These are phyloP conservation scores for Calonectria crousiana DNA, from an alignment of 2,329 filamentous ascomycete species.

Conservation along the genomic window DNA sequence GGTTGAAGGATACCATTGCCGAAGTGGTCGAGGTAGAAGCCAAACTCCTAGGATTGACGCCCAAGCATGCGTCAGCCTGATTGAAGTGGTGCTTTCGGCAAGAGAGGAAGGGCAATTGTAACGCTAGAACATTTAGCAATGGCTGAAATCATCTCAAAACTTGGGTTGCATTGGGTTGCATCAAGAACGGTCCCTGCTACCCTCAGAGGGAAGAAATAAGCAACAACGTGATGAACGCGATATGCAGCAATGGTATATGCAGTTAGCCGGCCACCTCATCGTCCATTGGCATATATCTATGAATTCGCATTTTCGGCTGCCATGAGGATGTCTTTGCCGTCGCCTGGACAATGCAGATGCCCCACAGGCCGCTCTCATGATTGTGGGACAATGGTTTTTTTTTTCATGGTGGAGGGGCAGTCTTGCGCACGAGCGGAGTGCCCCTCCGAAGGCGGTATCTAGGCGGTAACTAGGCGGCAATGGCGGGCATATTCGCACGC, in stretches of 20 bases:
- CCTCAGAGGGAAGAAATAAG: background rate
- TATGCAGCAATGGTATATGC: background rate
- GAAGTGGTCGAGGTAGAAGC: conserved; percentile 54
- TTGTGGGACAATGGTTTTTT: conserved; percentile 10
- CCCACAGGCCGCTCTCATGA: conserved; percentile 10
- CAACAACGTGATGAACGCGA: background rate
- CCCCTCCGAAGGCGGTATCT: conserved; percentile 20
- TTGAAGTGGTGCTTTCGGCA: background rate
- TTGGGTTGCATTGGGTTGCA: background rate
- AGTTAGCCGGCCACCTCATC: background rate
- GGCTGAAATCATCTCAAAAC: background rate
- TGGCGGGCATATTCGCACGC: background rate
- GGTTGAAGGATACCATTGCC: conserved; percentile 54
- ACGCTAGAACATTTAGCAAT: background rate
- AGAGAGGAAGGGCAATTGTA: background rate
- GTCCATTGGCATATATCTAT: background rate
- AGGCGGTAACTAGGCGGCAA: conserved; percentile 11
- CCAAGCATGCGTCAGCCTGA: conserved; percentile 32
- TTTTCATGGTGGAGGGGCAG: conserved; percentile 19
- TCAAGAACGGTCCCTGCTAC: background rate
- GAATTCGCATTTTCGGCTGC: background rate
- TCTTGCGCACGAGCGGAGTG: conserved; percentile 3
- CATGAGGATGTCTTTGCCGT: background rate
- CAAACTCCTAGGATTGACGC: conserved; percentile 50
- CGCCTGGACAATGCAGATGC: background rate